Percentiles rank a stretch among this genome's conserved stretches.
These are phyloP conservation scores for Flaveria floridana DNA, from an alignment of 140 eudicot species.

Conservation along the genomic window DNA sequence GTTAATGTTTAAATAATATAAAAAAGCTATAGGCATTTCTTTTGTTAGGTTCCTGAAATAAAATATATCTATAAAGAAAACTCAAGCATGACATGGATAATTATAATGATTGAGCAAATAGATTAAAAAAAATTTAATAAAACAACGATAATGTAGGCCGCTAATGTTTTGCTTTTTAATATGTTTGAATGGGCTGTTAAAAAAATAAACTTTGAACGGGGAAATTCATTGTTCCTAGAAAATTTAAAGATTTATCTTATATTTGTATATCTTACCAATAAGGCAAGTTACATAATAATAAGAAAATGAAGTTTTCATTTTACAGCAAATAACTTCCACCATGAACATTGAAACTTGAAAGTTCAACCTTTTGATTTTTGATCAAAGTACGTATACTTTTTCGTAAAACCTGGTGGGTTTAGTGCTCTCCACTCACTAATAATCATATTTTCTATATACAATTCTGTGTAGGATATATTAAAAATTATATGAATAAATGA, in stretches of 20 bases:
- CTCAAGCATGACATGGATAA: neutral
- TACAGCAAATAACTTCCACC: neutral
- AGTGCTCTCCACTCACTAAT: no score
- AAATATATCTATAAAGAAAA: neutral
- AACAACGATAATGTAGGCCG: neutral
- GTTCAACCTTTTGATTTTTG: neutral
- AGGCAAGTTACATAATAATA: neutral
- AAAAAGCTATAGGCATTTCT: slow-evolving; percentile 6
- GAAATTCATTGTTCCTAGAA: neutral
- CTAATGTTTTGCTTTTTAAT: slow-evolving; percentile 14
- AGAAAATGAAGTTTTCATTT: neutral
- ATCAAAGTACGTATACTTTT: neutral
- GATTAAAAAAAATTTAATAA: neutral
- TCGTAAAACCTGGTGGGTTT: neutral
- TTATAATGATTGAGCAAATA: neutral
- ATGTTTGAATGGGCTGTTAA: neutral
- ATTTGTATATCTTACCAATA: neutral
- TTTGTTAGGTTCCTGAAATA: slow-evolving; percentile 21
- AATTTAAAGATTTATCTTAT: neutral
- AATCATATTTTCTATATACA: no score
- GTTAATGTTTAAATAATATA: slow-evolving; percentile 2
- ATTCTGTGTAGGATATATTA: no score
- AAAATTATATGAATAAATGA: neutral
- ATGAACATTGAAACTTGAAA: neutral
- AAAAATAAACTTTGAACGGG: neutral